Evolutionary conservation across 345 rosid species (phyloP).

Genomic region (Pugionium dolabratum): DNA sequence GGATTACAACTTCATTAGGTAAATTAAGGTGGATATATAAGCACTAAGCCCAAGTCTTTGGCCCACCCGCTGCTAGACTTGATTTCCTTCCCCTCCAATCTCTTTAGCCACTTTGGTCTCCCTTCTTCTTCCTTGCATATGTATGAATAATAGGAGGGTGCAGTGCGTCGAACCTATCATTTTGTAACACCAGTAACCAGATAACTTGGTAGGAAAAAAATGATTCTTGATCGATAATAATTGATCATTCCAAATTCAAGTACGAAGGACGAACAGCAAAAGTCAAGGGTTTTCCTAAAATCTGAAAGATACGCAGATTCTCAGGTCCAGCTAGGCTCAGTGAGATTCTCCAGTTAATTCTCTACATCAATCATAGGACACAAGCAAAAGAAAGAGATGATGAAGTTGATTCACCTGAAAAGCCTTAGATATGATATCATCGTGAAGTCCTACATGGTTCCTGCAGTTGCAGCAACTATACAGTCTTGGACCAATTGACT

Average conservation of each 20-base stretch:
- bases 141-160: too few species aligned
- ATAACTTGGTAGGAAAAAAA: not conserved
- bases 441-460: constrained; percentile 83
- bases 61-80: too few species aligned
- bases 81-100: too few species aligned
- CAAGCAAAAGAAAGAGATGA: not conserved
- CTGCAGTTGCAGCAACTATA: constrained; percentile 87
- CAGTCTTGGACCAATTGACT: constrained; percentile 68
- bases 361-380: not conserved
- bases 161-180: too few species aligned
- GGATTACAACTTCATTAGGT: too few species aligned
- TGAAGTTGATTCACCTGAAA: constrained; percentile 69
- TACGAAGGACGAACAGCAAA: not conserved
- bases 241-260: not conserved
- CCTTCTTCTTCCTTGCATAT: too few species aligned
- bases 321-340: not conserved
- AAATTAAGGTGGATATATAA: too few species aligned
- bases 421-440: constrained; percentile 87
- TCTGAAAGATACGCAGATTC: constrained; percentile 2
- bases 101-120: too few species aligned
- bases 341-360: constrained; percentile 5
- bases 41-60: too few species aligned
- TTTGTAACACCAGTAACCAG: not conserved
- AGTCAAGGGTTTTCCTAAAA: constrained; percentile 10
- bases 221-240: constrained; percentile 11